Evolutionary conservation across 495 filamentous ascomycete genomes (phyloP).

Genomic region (Penicillium silybi): DNA sequence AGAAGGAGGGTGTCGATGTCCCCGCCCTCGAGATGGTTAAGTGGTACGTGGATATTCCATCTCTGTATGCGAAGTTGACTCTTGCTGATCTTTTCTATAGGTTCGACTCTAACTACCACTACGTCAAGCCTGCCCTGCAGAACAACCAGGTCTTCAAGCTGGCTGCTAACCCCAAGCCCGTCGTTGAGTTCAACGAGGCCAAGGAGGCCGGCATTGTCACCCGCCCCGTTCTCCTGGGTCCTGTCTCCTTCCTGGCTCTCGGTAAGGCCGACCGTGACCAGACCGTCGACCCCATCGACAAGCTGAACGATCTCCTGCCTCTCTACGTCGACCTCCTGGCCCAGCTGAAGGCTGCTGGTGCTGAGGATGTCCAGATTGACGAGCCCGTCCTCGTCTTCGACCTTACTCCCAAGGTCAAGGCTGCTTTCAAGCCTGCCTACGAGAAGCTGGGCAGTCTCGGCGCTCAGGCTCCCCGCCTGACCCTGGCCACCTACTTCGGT

Average conservation of each 20-base stretch:
- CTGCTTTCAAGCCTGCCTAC: slow-evolving; percentile 96
- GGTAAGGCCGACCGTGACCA: slow-evolving; percentile 96
- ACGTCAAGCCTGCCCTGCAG: slow-evolving; percentile 97
- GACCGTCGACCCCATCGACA: slow-evolving; percentile 83
- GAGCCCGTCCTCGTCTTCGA: slow-evolving; percentile 96
- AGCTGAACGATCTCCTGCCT: slow-evolving; percentile 86
- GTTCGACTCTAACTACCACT: slow-evolving; percentile 99
- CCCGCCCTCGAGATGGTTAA: slow-evolving; percentile 98
- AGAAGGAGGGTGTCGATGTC: slow-evolving; percentile 83
- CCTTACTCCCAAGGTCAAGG: slow-evolving; percentile 79
- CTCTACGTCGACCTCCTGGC: slow-evolving; percentile 86
- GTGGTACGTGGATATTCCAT: slow-evolving; percentile 41
- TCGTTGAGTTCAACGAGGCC: slow-evolving; percentile 90
- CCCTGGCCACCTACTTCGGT: slow-evolving; percentile 96
- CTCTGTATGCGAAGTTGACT: not conserved
- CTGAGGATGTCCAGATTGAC: slow-evolving; percentile 92
- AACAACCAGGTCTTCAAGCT: slow-evolving; percentile 96
- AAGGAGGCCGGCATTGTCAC: slow-evolving; percentile 92
- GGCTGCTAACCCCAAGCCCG: slow-evolving; percentile 79
- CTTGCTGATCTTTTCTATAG: not conserved
- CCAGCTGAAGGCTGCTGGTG: slow-evolving; percentile 92
- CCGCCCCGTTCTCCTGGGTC: slow-evolving; percentile 90
- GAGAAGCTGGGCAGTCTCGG: slow-evolving; percentile 77
- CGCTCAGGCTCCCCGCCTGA: slow-evolving; percentile 71
- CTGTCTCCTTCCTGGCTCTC: slow-evolving; percentile 92